Percentiles rank a stretch among this genome's conserved stretches.
Conservation (phyloP, 2,329 filamentous ascomycete genomes). For the Clonostachys sp. region DNA sequence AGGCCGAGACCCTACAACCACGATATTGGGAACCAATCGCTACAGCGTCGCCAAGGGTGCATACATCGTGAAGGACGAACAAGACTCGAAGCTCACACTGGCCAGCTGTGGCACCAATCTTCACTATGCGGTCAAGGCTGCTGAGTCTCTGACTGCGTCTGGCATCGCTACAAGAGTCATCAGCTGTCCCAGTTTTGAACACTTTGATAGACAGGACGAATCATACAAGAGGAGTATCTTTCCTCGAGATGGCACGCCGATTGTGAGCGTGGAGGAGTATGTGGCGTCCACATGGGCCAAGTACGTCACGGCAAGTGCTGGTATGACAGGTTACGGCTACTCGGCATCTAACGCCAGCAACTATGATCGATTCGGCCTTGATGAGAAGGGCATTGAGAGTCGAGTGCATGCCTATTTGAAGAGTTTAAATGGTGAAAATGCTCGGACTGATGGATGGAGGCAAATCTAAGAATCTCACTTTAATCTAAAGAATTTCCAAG, state of each 20-base stretch:
- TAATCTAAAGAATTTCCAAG: too few species aligned
- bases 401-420: conserved; percentile 10
- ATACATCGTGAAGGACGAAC: not conserved
- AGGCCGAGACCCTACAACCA: not conserved
- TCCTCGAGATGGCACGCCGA: conserved; percentile 1
- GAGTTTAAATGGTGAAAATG: conserved; percentile 10
- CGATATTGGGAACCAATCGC: too few species aligned
- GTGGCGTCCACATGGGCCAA: not conserved
- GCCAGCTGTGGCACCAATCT: not conserved
- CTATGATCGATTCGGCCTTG: not conserved
- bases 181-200: not conserved
- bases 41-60: too few species aligned
- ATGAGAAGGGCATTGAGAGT: not conserved
- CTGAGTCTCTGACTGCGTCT: not conserved
- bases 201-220: not conserved
- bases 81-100: not conserved
- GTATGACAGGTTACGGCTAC: not conserved
- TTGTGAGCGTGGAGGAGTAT: not conserved
- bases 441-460: conserved; percentile 11
- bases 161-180: not conserved
- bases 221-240: not conserved
- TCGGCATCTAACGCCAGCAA: not conserved
- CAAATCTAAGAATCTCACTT: not conserved
- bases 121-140: not conserved
- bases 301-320: not conserved